A percentile compares a stretch with the other conserved stretches of the same genome.
These are phyloP conservation scores for Ustilago hordei DNA, from an alignment of 1,284 basidiomycete genomes.

Conservation along the genomic window DNA sequence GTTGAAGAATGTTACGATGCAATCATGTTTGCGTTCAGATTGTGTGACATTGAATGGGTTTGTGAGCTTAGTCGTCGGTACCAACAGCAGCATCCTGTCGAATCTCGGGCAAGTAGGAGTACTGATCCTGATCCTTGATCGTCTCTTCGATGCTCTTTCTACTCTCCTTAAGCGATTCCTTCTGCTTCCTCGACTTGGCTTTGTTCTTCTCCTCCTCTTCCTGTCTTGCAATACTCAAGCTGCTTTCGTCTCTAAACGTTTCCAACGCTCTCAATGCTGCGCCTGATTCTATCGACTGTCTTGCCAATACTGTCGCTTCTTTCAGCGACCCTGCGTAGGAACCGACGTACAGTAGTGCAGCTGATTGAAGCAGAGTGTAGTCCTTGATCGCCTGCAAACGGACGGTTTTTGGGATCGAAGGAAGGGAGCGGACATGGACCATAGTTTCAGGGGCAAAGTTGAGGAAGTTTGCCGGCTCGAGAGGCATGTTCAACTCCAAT, in stretches of 20 bases:
- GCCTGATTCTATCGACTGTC: constrained; percentile 42
- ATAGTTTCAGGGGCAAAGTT: constrained; percentile 34
- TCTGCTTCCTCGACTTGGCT: constrained; percentile 15
- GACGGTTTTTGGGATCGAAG: constrained; percentile 53
- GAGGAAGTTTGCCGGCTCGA: constrained; percentile 32
- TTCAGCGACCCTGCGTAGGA: constrained; percentile 37
- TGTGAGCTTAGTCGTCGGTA: constrained; percentile 36
- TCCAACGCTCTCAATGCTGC: constrained; percentile 49
- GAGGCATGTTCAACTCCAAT: constrained; percentile 7
- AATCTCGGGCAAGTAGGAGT: constrained; percentile 53
- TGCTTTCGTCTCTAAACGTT: constrained; percentile 42
- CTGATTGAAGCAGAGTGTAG: constrained; percentile 65
- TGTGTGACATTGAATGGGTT: not conserved
- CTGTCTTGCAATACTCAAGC: constrained; percentile 26
- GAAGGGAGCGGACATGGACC: constrained; percentile 32
- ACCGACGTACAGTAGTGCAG: constrained; percentile 65
- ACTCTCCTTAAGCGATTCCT: constrained; percentile 26
- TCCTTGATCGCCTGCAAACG: constrained; percentile 59
- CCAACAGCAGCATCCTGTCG: constrained; percentile 51
- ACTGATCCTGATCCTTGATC: constrained; percentile 49
- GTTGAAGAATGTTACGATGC: constrained; percentile 1
- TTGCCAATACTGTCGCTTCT: constrained; percentile 31
- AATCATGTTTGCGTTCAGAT: not conserved
- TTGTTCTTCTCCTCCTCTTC: constrained; percentile 22
- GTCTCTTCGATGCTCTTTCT: constrained; percentile 40